phyloP scores from a whole-genome alignment of 768 basidiomycete species.

The Pholiota conissans region DNA sequence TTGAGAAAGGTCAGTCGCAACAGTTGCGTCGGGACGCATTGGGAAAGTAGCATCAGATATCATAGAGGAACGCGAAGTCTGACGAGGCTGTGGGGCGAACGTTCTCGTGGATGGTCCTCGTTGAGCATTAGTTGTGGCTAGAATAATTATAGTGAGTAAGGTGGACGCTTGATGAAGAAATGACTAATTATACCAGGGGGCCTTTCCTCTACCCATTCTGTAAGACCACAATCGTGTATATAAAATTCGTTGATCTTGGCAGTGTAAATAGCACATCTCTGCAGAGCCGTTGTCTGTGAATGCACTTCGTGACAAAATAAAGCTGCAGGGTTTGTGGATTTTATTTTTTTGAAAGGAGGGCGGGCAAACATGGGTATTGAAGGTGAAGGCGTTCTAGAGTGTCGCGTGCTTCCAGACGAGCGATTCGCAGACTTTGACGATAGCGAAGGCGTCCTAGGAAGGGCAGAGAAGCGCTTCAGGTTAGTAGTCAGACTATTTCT shows the following conservation, averaged over 20 bases:
- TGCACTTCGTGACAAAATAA: constrained; percentile 71
- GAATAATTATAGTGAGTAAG: background rate
- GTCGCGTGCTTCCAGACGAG: constrained; percentile 33
- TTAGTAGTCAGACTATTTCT: constrained; percentile 45
- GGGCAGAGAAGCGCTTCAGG: constrained; percentile 52
- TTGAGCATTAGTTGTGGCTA: constrained; percentile 29
- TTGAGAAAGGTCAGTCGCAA: constrained; percentile 71
- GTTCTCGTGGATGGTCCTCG: constrained; percentile 39
- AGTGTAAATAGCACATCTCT: constrained; percentile 74
- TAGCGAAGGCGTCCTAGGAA: constrained; percentile 70
- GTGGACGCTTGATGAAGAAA: background rate
- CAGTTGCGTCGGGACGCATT: constrained; percentile 72
- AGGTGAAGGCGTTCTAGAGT: constrained; percentile 39
- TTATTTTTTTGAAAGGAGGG: constrained; percentile 22
- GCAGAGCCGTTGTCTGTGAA: constrained; percentile 52
- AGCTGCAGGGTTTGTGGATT: constrained; percentile 52
- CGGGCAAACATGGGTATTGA: constrained; percentile 22
- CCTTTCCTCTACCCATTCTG: constrained; percentile 72
- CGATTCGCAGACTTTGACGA: constrained; percentile 39
- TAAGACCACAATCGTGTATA: constrained; percentile 71
- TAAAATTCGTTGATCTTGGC: constrained; percentile 83
- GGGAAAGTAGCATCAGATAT: constrained; percentile 81
- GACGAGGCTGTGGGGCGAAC: constrained; percentile 57
- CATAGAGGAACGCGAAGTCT: constrained; percentile 70
- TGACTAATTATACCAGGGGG: too few species aligned